Evolutionary conservation across 192 early-diverging fungal species (phyloP).

Genomic region (Pecoramyces ruminantium): DNA sequence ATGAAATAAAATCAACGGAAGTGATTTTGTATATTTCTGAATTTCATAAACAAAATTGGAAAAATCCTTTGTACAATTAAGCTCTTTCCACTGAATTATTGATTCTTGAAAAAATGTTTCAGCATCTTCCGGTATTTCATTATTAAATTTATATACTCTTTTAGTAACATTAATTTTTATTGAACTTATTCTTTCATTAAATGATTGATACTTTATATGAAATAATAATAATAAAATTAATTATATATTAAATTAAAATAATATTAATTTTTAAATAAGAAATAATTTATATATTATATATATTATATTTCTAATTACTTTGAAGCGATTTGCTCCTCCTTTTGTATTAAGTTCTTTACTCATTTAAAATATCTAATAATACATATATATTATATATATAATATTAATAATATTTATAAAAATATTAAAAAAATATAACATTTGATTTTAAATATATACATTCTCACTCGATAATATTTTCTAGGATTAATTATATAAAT

Average conservation of each 20-base stretch:
- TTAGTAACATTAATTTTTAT: slow-evolving; percentile 72
- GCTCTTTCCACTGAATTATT: slow-evolving; percentile 66
- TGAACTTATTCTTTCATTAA: slow-evolving; percentile 23
- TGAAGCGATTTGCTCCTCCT: slow-evolving; percentile 46
- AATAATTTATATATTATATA: too few relatives aligned
- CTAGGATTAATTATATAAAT: too few relatives aligned
- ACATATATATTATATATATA: too few relatives aligned
- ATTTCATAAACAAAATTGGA: slow-evolving; percentile 51
- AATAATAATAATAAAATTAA: too few relatives aligned
- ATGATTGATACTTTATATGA: slow-evolving; percentile 64
- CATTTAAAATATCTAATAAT: background rate
- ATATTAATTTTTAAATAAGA: too few relatives aligned
- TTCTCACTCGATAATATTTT: too few relatives aligned
- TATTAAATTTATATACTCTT: slow-evolving; percentile 20
- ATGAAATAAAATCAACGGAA: slow-evolving; percentile 83
- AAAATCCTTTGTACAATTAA: slow-evolving; percentile 79
- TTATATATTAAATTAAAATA: too few relatives aligned
- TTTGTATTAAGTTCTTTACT: slow-evolving; percentile 40
- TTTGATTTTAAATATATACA: too few relatives aligned
- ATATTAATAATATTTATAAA: too few relatives aligned
- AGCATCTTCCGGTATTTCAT: slow-evolving; percentile 22
- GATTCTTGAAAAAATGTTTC: slow-evolving; percentile 63
- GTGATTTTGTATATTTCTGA: slow-evolving; percentile 38
- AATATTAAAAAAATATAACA: too few relatives aligned
- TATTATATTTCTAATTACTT: too few relatives aligned